Conservation (phyloP, 2,329 filamentous ascomycete genomes). For the Fusarium sp. region DNA sequence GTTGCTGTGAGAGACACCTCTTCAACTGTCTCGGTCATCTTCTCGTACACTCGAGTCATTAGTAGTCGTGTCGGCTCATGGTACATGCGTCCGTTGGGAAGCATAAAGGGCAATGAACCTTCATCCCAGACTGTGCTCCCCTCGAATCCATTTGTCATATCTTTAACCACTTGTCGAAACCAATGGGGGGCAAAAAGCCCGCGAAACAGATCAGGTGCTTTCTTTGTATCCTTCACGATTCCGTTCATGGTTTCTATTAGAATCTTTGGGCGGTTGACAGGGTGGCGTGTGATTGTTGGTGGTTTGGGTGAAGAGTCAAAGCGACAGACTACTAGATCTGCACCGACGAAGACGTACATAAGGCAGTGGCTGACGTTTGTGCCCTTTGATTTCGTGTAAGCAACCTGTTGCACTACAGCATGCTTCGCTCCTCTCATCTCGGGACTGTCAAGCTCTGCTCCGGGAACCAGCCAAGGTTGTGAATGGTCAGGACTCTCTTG, state of each 20-base stretch:
- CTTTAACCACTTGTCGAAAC: not conserved
- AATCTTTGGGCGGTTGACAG: not conserved
- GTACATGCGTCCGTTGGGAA: slow-evolving; percentile 1
- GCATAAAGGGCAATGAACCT: not conserved
- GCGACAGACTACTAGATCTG: not conserved
- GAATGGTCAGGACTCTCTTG: not conserved
- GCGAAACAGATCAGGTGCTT: not conserved
- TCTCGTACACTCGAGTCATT: not conserved
- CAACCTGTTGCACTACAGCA: not conserved
- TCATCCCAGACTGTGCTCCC: slow-evolving; percentile 6
- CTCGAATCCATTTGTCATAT: not conserved
- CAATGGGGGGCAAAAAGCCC: not conserved
- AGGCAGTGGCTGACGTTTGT: not conserved
- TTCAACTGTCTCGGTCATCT: not conserved
- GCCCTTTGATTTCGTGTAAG: not conserved
- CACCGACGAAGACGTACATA: not conserved
- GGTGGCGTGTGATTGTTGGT: not conserved
- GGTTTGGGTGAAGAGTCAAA: not conserved
- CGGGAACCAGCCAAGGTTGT: not conserved
- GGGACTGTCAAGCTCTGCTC: not conserved
- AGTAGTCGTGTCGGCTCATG: not conserved
- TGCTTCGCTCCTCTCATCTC: not conserved
- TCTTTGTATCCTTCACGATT: not conserved
- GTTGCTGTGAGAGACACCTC: not conserved
- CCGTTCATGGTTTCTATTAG: not conserved